phyloP scores from a whole-genome alignment of 495 filamentous ascomycete genomes.

The Penicillium ochrochloron region DNA sequence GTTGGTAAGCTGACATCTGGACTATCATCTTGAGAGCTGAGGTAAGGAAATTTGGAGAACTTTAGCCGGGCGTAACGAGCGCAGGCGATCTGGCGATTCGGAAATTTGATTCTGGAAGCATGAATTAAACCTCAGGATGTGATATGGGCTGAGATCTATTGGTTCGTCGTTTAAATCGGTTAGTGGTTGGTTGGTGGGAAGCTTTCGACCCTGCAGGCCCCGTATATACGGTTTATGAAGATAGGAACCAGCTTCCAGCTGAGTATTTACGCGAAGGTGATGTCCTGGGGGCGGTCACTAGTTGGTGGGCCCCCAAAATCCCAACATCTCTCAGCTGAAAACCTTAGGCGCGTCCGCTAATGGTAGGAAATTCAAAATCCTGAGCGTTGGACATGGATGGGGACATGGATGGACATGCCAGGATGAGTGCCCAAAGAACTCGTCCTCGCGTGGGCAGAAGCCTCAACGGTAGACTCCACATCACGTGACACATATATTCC shows the following conservation, averaged over 20 bases:
- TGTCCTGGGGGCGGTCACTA: too few relatives aligned
- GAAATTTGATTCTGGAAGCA: not conserved
- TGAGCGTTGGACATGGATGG: not conserved
- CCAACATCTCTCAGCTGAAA: not conserved
- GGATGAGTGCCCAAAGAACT: not conserved
- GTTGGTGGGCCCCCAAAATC: not conserved
- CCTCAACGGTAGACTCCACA: not conserved
- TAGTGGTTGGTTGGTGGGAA: not conserved
- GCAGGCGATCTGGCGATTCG: constrained; percentile 15
- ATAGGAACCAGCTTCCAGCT: not conserved
- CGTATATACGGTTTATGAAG: not conserved
- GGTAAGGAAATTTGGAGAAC: not conserved
- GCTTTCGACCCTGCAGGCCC: not conserved
- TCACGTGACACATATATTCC: constrained; percentile 9
- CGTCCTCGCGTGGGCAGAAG: not conserved
- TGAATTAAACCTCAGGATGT: not conserved
- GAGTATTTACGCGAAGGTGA: not conserved
- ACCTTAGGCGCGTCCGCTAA: not conserved
- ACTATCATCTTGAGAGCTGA: not conserved
- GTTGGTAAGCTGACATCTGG: constrained; percentile 20
- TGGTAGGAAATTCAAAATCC: not conserved
- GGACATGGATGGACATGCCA: constrained; percentile 6
- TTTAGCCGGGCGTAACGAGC: not conserved
- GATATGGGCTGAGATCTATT: constrained; percentile 22
- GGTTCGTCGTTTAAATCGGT: not conserved